Evolutionary conservation across 805 yeast genomes (phyloP).

Genomic region (Wickerhamomyces canadensis): DNA sequence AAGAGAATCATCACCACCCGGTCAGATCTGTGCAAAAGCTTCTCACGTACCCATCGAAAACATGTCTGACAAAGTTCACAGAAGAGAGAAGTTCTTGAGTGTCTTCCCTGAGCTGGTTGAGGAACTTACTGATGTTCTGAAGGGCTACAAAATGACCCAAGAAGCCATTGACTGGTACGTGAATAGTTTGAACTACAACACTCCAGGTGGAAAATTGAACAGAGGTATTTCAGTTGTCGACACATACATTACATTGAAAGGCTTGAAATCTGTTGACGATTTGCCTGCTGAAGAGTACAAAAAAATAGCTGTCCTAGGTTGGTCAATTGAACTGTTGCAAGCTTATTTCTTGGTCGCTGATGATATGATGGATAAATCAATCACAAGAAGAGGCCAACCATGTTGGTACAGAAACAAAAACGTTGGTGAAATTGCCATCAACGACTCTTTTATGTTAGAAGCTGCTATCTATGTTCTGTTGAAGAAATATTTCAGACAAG

Average conservation of each 20-base stretch:
- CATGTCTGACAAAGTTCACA: slow-evolving; percentile 21
- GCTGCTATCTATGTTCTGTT: slow-evolving; percentile 86
- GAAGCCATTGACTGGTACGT: slow-evolving; percentile 87
- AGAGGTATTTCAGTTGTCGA: slow-evolving; percentile 95
- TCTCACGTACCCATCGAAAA: slow-evolving; percentile 22
- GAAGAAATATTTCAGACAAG: slow-evolving; percentile 82
- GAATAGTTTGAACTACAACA: slow-evolving; percentile 70
- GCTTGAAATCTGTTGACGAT: slow-evolving; percentile 50
- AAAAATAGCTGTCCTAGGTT: slow-evolving; percentile 84
- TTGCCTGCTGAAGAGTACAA: slow-evolving; percentile 66
- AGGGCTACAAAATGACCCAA: slow-evolving; percentile 70
- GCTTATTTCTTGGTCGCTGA: slow-evolving; percentile 97
- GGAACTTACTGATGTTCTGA: slow-evolving; percentile 61
- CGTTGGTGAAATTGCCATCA: slow-evolving; percentile 92
- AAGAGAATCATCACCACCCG: too few relatives aligned
- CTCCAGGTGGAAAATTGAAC: slow-evolving; percentile 95
- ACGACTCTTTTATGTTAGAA: slow-evolving; percentile 95
- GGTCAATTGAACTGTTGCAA: slow-evolving; percentile 92
- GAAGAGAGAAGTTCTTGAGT: slow-evolving; percentile 52
- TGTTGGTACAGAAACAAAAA: slow-evolving; percentile 87
- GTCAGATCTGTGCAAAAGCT: too few relatives aligned
- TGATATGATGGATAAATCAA: slow-evolving; percentile 96
- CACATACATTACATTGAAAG: slow-evolving; percentile 77
- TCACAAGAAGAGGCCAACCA: slow-evolving; percentile 97
- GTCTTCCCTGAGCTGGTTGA: slow-evolving; percentile 74